Evolutionary conservation across 768 basidiomycete species (phyloP).

Genomic region (Termitomyces sp.): DNA sequence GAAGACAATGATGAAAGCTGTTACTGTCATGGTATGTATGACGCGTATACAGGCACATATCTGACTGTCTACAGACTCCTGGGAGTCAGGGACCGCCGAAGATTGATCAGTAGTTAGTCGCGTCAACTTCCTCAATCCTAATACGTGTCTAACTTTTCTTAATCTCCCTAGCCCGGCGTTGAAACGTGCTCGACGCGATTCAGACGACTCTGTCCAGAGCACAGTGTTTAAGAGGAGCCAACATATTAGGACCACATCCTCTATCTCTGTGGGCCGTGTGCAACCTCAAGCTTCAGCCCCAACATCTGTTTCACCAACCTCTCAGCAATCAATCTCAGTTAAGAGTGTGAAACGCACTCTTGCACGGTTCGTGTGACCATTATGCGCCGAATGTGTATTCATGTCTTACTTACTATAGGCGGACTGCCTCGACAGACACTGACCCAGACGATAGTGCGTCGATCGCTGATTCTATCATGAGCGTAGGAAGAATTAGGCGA

Average conservation of each 20-base stretch:
- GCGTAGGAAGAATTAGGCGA: conserved; percentile 39
- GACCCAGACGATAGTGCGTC: conserved; percentile 46
- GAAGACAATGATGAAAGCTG: not conserved
- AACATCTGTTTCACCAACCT: conserved; percentile 10
- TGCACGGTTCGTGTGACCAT: conserved; percentile 17
- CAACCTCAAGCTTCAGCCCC: conserved; percentile 11
- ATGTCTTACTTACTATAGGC: conserved; percentile 11
- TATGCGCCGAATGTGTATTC: not conserved
- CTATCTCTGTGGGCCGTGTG: conserved; percentile 26
- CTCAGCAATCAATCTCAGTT: conserved; percentile 17
- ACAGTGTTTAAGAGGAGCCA: conserved; percentile 17
- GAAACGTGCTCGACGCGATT: conserved; percentile 18
- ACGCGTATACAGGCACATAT: not conserved
- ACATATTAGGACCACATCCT: conserved; percentile 20
- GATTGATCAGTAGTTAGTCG: conserved; percentile 17
- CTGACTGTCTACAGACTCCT: conserved; percentile 13
- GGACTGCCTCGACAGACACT: conserved; percentile 26
- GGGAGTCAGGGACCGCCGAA: conserved; percentile 17
- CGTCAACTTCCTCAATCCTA: not conserved
- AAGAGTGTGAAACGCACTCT: conserved; percentile 17
- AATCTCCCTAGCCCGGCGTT: conserved; percentile 24
- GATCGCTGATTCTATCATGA: conserved; percentile 45
- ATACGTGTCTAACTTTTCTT: not conserved
- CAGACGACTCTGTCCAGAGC: conserved; percentile 11
- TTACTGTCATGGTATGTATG: conserved; percentile 3